Conservation (phyloP, 306 rosid species). For the Dalbergia cochinchinensis region DNA sequence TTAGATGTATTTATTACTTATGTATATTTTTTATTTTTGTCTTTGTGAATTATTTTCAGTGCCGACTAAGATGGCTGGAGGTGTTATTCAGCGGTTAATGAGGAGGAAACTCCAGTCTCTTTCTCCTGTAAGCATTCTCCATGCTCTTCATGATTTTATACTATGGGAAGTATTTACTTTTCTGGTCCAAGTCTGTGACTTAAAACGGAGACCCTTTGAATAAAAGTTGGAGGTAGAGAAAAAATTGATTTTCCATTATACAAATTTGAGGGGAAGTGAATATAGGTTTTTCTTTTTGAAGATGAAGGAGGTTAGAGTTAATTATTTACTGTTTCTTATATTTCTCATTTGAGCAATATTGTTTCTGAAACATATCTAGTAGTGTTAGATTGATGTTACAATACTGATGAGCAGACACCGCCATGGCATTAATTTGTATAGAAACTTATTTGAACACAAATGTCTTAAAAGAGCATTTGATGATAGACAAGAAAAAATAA, state of each 20-base stretch:
- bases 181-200: not conserved
- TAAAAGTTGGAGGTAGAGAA: constrained; percentile 3
- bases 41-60: not conserved
- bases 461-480: too few relatives aligned
- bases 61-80: not conserved
- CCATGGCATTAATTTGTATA: too few relatives aligned
- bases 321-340: not conserved
- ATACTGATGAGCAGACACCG: not conserved
- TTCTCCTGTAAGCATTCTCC: constrained; percentile 59
- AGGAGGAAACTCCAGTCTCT: constrained; percentile 48
- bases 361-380: not conserved
- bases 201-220: not conserved
- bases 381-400: constrained; percentile 6
- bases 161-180: not conserved
- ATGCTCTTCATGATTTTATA: constrained; percentile 30
- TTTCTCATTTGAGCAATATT: not conserved
- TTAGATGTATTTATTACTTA: too few relatives aligned
- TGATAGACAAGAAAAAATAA: not conserved
- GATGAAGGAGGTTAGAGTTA: not conserved
- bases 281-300: not conserved
- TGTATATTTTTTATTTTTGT: too few relatives aligned
- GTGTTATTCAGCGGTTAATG: not conserved
- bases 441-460: too few relatives aligned
- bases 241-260: not conserved
- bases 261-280: not conserved